Evolutionary conservation across 23 red algal genomes (phyloP).

Genomic region (Gracilariopsis chorda): DNA sequence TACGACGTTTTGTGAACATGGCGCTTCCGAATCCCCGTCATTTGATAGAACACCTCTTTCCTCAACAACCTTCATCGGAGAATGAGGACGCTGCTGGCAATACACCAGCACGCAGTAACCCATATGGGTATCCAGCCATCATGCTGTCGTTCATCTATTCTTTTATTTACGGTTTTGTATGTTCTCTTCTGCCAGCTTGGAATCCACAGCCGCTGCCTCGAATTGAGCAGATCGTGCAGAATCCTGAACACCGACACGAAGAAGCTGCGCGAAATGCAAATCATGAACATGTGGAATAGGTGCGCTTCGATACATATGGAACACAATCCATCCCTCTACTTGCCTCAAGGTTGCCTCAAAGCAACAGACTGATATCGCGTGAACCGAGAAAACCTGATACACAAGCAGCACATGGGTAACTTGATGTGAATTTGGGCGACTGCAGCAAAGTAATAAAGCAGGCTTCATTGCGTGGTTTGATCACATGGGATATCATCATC

Average conservation of each 20-base stretch:
- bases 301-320: no score
- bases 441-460: no score
- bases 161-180: conserved; percentile 74
- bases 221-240: conserved; percentile 22
- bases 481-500: no score
- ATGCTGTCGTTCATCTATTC: conserved; percentile 56
- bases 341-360: no score
- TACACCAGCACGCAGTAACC: neutral
- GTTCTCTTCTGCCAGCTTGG: conserved; percentile 73
- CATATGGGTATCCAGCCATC: neutral
- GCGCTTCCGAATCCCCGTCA: conserved; percentile 23
- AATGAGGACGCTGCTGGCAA: neutral
- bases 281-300: neutral
- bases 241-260: neutral
- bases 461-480: no score
- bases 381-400: no score
- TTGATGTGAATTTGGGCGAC: no score
- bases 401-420: no score
- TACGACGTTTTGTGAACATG: neutral
- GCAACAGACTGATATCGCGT: no score
- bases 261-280: neutral
- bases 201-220: conserved; percentile 33
- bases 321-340: no score
- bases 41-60: conserved; percentile 42
- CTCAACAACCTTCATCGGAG: neutral